Evolutionary conservation across 1,284 basidiomycete genomes (phyloP), one percentile per base, ranked within the genome.

Genomic region (Ustilago shanxiensis): DNA sequence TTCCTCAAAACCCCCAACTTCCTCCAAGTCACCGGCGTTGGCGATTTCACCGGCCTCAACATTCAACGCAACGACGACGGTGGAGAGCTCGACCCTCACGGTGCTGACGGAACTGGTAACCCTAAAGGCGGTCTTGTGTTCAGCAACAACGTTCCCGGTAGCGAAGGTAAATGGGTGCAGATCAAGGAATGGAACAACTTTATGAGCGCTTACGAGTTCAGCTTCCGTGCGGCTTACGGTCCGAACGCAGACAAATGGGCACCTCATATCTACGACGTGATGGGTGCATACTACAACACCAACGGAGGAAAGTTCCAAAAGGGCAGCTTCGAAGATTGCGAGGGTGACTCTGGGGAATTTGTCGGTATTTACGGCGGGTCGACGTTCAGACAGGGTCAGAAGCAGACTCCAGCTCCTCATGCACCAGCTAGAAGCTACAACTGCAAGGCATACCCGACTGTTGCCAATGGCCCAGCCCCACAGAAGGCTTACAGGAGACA

Each of bases 1-100:
- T 91, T 90, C 74, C 87, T 90, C 66, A 88, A 90, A 83, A 90
- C 93, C 6, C 89, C 80, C 33, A 90, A 91, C 85, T 93, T 90
- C 81, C 88, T 92, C 26, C 91, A 92, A 83, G 87, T 92, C 62
- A 91, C 90, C 55, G 92, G 90, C 53, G 29, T 51, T 14, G 92
- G 91, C 28, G 89, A 93, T 79, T 85, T 93, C 62, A 92, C 91
- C 7, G 87, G 88, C 69, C 83, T 93, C 68, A 68, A 70, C 49
- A 61, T 79, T 29, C 59, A 70, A 41, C 20, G 37, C 4, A 45
- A 62, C 16, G 72, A 78, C 50, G 65, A 70, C 20, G 79, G 79
- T 6, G 79, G 79, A 9, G 79, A 81, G 55, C 72, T 81, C 33
- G 79, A 81, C 45, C 79, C 79, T 2, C 79, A 81, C 60, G 79